phyloP scores from a whole-genome alignment of 441 rosid genomes.

The Metrosideros polymorpha region DNA sequence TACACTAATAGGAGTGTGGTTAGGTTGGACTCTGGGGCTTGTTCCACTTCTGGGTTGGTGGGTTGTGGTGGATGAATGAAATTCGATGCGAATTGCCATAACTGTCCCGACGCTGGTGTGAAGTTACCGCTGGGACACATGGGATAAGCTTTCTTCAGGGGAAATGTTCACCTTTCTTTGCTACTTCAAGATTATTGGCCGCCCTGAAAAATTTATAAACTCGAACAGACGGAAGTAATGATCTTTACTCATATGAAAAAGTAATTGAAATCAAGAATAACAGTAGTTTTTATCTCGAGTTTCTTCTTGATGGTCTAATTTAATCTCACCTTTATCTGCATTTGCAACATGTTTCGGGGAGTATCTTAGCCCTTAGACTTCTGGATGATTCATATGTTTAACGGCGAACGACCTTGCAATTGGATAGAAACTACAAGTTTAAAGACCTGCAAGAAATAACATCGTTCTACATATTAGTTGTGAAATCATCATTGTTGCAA shows the following conservation, averaged over 20 bases:
- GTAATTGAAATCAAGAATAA: slow-evolving; percentile 4
- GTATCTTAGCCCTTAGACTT: no score
- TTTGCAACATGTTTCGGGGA: no score
- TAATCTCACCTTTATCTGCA: no score
- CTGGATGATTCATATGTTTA: no score
- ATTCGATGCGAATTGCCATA: no score
- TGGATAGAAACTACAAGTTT: no score
- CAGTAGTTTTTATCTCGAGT: slow-evolving; percentile 28
- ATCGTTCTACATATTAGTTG: no score
- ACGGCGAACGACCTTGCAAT: no score
- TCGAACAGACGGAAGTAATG: slow-evolving; percentile 3
- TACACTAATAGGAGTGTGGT: background rate
- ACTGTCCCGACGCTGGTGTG: no score
- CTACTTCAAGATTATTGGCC: slow-evolving; percentile 28
- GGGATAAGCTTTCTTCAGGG: slow-evolving; percentile 30
- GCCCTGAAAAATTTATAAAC: slow-evolving; percentile 31
- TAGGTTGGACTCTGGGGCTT: background rate
- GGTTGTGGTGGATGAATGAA: slow-evolving; percentile 40
- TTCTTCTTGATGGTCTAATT: background rate
- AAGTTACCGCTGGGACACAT: slow-evolving; percentile 30
- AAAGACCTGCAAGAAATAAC: no score
- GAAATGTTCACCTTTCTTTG: slow-evolving; percentile 27
- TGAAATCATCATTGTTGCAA: no score
- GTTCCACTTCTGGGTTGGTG: slow-evolving; percentile 14
- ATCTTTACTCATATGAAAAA: slow-evolving; percentile 20